phyloP scores from a whole-genome alignment of 2,329 filamentous ascomycete species.

The Ascochyta fabae region DNA sequence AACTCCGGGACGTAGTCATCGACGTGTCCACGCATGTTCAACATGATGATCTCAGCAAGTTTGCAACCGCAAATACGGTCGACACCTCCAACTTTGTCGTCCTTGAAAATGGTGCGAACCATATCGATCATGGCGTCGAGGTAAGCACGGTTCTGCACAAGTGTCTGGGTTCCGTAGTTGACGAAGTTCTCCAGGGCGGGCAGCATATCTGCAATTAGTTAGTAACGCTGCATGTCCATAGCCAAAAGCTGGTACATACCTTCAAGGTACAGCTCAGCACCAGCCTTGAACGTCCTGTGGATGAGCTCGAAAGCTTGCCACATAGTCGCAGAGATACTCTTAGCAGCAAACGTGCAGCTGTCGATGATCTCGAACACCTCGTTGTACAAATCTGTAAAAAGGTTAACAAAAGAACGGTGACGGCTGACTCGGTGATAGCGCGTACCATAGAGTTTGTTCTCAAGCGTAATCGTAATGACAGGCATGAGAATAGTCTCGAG shows the following conservation, averaged over 20 bases:
- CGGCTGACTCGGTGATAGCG: not conserved
- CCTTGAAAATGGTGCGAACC: slow-evolving; percentile 92
- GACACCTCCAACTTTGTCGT: slow-evolving; percentile 89
- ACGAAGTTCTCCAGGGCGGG: slow-evolving; percentile 98
- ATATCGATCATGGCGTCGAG: slow-evolving; percentile 89
- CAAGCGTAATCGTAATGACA: slow-evolving; percentile 91
- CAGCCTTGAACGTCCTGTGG: slow-evolving; percentile 95
- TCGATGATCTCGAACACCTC: slow-evolving; percentile 99
- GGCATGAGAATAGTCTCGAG: slow-evolving; percentile 97
- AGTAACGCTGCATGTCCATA: slow-evolving; percentile 5
- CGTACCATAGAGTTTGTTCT: slow-evolving; percentile 93
- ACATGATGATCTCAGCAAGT: slow-evolving; percentile 94
- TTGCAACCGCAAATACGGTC: slow-evolving; percentile 98
- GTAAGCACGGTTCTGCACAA: slow-evolving; percentile 84
- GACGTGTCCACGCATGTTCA: slow-evolving; percentile 86
- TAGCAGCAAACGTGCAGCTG: slow-evolving; percentile 97
- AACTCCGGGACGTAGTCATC: slow-evolving; percentile 90
- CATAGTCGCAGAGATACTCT: slow-evolving; percentile 94
- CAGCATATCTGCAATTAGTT: slow-evolving; percentile 75
- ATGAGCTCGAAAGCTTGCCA: slow-evolving; percentile 98
- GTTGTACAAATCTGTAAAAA: slow-evolving; percentile 80
- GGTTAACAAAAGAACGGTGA: slow-evolving; percentile 25
- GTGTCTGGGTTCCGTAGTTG: slow-evolving; percentile 81
- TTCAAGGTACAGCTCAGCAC: slow-evolving; percentile 95
- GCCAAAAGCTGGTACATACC: slow-evolving; percentile 36